Conservation (phyloP, 179 eudicot genomes). For the Beta lomatogona region DNA sequence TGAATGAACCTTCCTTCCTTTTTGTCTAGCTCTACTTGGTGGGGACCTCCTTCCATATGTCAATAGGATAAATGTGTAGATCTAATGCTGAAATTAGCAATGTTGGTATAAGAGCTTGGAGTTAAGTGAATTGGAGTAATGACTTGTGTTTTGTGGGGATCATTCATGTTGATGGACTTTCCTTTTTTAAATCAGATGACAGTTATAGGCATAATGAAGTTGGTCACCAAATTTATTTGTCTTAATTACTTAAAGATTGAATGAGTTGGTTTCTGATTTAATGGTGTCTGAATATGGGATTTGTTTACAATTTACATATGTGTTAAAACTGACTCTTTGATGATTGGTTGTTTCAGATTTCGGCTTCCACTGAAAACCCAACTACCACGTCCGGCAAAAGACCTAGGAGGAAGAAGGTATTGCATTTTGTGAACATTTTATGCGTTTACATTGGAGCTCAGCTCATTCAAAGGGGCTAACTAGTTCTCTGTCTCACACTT, state of each 20-base stretch:
- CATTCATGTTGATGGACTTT: conserved; percentile 1
- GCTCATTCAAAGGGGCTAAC: too few species aligned
- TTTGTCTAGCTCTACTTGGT: background rate
- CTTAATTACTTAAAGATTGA: background rate
- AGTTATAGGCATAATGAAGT: background rate
- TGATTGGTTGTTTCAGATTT: conserved; percentile 39
- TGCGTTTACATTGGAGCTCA: too few species aligned
- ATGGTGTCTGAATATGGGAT: conserved; percentile 3
- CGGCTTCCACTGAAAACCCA: conserved; percentile 34
- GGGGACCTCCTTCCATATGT: background rate
- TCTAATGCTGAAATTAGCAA: conserved; percentile 13
- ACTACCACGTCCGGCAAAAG: conserved; percentile 41
- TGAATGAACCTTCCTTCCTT: background rate
- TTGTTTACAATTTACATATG: conserved; percentile 8
- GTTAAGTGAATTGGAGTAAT: conserved; percentile 3
- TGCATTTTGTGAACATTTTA: background rate
- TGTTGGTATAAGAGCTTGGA: conserved; percentile 18
- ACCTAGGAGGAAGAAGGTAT: conserved; percentile 66
- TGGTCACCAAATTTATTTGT: conserved; percentile 11
- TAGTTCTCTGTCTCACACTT: too few species aligned
- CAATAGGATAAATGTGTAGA: background rate
- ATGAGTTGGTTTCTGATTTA: background rate
- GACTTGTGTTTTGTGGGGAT: conserved; percentile 7
- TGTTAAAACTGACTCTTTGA: conserved; percentile 11
- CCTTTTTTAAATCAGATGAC: conserved; percentile 1